phyloP scores from a whole-genome alignment of 192 early-diverging fungal genomes.

The Entomortierella beljakovae region DNA sequence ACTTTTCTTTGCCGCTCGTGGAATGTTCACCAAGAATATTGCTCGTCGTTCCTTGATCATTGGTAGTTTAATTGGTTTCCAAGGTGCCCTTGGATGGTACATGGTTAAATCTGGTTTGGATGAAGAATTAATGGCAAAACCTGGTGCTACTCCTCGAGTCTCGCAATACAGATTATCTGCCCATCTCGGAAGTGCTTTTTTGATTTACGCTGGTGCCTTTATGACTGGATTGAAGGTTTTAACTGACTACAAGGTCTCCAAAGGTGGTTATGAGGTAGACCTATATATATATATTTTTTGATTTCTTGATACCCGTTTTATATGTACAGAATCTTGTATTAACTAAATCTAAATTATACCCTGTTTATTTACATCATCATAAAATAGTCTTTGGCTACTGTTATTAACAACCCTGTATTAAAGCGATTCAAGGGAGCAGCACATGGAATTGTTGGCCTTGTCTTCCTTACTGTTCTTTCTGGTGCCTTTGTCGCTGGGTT shows the following conservation, averaged over 20 bases:
- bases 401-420: constrained; percentile 67
- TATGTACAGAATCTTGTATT: neutral
- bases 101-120: constrained; percentile 96
- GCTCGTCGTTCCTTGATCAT: constrained; percentile 70
- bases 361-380: neutral
- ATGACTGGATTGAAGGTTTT: constrained; percentile 85
- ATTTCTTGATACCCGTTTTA: neutral
- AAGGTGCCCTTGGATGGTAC: constrained; percentile 97
- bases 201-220: constrained; percentile 85
- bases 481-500: constrained; percentile 97
- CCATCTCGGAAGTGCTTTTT: constrained; percentile 89
- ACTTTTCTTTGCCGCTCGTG: constrained; percentile 84
- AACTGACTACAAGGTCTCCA: constrained; percentile 71
- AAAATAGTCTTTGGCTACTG: constrained; percentile 47
- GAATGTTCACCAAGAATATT: constrained; percentile 79
- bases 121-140: constrained; percentile 79
- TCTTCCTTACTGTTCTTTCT: constrained; percentile 89
- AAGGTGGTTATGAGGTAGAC: constrained; percentile 55
- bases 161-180: constrained; percentile 94
- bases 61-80: constrained; percentile 76
- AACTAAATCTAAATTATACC: neutral
- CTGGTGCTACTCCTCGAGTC: constrained; percentile 89
- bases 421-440: constrained; percentile 73
- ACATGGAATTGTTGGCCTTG: constrained; percentile 71
- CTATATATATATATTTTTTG: neutral